phyloP scores from a whole-genome alignment of 2,329 filamentous ascomycete species.

The Cladophialophora immunda region DNA sequence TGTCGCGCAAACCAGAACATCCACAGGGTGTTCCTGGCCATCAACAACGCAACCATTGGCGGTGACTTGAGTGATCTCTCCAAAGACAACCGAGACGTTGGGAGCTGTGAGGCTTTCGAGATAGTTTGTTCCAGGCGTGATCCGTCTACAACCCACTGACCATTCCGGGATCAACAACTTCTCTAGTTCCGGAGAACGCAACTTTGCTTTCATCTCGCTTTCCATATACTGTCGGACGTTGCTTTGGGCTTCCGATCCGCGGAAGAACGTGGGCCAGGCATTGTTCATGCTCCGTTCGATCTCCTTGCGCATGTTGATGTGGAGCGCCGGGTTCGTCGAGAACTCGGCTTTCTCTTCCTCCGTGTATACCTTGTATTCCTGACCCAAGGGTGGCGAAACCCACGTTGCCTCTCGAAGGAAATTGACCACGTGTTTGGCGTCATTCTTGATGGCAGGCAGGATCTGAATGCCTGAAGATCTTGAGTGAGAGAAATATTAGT shows the following conservation, averaged over 20 bases:
- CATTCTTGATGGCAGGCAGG: constrained; percentile 45
- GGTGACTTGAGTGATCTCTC: constrained; percentile 34
- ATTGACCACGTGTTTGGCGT: constrained; percentile 45
- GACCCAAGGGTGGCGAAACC: constrained; percentile 28
- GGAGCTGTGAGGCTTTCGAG: constrained; percentile 37
- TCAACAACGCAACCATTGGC: constrained; percentile 31
- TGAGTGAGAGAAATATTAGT: constrained; percentile 25
- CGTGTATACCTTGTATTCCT: constrained; percentile 40
- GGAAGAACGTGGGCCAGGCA: constrained; percentile 36
- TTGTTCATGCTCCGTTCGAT: constrained; percentile 38
- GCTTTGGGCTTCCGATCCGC: constrained; percentile 26
- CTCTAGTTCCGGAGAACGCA: constrained; percentile 34
- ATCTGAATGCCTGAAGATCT: constrained; percentile 54
- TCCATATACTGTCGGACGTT: constrained; percentile 24
- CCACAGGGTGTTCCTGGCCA: constrained; percentile 44
- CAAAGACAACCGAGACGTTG: constrained; percentile 40
- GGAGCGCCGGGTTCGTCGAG: constrained; percentile 35
- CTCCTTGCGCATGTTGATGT: constrained; percentile 28
- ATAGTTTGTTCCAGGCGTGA: constrained; percentile 38
- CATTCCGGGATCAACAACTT: constrained; percentile 39
- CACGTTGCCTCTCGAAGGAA: constrained; percentile 38
- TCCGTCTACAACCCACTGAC: constrained; percentile 38
- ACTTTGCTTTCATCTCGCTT: constrained; percentile 39
- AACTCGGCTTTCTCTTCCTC: constrained; percentile 34
- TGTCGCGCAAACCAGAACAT: constrained; percentile 50